Percentiles rank a stretch among this genome's conserved stretches.
phyloP scores from a whole-genome alignment of 768 basidiomycete species.

The Pleurotus platypus region DNA sequence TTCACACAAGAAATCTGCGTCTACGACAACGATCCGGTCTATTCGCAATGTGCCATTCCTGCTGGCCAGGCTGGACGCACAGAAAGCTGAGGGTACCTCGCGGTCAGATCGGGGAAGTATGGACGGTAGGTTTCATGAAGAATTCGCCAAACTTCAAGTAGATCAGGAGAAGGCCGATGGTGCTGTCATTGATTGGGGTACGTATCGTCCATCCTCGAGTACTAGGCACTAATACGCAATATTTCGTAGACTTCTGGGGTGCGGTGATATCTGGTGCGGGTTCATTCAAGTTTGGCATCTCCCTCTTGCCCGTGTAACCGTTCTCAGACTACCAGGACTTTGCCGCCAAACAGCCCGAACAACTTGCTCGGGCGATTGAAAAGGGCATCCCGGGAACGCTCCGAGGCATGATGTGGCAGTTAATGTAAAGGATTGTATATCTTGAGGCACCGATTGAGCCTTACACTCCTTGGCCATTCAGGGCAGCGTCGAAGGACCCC shows the following conservation, averaged over 20 bases:
- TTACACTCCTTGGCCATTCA: conserved; percentile 25
- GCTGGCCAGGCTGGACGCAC: conserved; percentile 48
- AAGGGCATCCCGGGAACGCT: conserved; percentile 84
- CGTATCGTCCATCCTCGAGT: conserved; percentile 13
- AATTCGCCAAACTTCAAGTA: conserved; percentile 65
- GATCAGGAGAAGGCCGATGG: conserved; percentile 44
- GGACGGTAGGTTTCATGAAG: conserved; percentile 73
- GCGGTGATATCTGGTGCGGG: conserved; percentile 78
- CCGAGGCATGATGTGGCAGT: conserved; percentile 95
- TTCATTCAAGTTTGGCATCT: background rate
- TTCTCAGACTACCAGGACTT: conserved; percentile 80
- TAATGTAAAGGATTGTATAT: conserved; percentile 57
- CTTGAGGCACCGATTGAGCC: background rate
- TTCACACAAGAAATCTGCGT: conserved; percentile 62
- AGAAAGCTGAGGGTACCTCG: conserved; percentile 29
- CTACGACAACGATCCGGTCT: conserved; percentile 55
- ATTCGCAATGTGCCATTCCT: conserved; percentile 50
- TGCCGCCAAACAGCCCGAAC: conserved; percentile 73
- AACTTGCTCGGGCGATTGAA: conserved; percentile 87
- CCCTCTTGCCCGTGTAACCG: conserved; percentile 4
- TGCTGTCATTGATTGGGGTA: conserved; percentile 75
- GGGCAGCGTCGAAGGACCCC: conserved; percentile 91
- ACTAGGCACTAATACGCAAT: conserved; percentile 4
- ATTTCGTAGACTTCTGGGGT: conserved; percentile 84
- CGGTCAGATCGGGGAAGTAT: conserved; percentile 43